Evolutionary conservation across 148 eudicot species (phyloP).

Genomic region (Rhododendron vialii): DNA sequence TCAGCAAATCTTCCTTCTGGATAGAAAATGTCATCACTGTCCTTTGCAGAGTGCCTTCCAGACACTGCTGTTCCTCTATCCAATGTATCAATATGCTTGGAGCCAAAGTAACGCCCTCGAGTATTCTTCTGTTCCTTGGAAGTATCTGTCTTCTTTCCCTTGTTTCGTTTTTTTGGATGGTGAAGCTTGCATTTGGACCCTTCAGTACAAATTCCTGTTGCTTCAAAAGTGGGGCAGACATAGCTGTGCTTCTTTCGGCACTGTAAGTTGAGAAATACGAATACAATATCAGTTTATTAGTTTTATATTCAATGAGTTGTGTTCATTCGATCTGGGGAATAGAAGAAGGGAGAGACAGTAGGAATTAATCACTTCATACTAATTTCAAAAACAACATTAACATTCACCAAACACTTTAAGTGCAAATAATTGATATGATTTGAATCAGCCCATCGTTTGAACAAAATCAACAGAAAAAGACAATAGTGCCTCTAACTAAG

Average conservation of each 20-base stretch:
- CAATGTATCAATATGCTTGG: conserved; percentile 22
- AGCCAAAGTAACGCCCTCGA: conserved; percentile 74
- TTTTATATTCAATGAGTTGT: conserved; percentile 27
- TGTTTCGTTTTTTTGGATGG: conserved; percentile 71
- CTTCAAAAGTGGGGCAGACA: conserved; percentile 78
- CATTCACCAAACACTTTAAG: background rate
- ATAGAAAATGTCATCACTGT: conserved; percentile 19
- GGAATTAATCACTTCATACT: background rate
- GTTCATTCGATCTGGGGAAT: conserved; percentile 9
- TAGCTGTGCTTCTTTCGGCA: conserved; percentile 98
- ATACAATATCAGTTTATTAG: conserved; percentile 33
- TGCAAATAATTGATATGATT: background rate
- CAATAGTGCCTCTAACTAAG: background rate
- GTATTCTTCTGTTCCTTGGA: conserved; percentile 40
- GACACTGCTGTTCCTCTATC: conserved; percentile 21
- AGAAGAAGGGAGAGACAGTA: background rate
- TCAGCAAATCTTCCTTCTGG: conserved; percentile 55
- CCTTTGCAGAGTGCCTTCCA: conserved; percentile 30
- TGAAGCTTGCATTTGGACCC: conserved; percentile 88
- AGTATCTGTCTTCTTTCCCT: conserved; percentile 41
- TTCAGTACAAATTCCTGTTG: conserved; percentile 72
- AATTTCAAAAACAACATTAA: background rate
- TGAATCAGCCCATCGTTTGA: background rate
- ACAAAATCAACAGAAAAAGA: background rate
- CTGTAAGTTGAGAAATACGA: conserved; percentile 59